These are phyloP conservation scores for Suillus subaureus DNA, from an alignment of 768 basidiomycete genomes.

Conservation along the genomic window DNA sequence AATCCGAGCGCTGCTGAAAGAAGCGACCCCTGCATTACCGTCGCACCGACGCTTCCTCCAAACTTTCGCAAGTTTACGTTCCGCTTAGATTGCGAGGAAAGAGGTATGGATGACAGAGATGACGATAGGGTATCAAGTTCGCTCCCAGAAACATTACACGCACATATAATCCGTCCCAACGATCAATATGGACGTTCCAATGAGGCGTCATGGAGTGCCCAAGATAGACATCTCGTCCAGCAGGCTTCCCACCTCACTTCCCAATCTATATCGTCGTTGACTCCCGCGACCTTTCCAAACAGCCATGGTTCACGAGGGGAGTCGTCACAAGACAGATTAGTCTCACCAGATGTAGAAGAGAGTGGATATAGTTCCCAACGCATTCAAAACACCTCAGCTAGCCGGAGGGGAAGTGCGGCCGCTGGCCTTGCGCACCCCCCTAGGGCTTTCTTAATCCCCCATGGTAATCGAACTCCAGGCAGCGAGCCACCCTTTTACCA, in stretches of 20 bases:
- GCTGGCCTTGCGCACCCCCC: not conserved
- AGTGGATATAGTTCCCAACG: conserved; percentile 9
- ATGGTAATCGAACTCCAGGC: conserved; percentile 30
- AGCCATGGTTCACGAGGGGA: conserved; percentile 5
- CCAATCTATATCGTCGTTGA: conserved; percentile 8
- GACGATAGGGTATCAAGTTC: conserved; percentile 11
- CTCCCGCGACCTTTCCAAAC: conserved; percentile 14
- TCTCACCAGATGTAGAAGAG: conserved; percentile 8
- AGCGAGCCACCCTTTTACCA: conserved; percentile 35
- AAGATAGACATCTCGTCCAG: conserved; percentile 9
- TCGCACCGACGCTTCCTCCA: not conserved
- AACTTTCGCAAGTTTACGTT: not conserved
- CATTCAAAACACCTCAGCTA: conserved; percentile 2
- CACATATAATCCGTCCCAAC: conserved; percentile 9
- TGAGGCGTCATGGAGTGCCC: conserved; percentile 11
- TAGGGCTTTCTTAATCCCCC: conserved; percentile 28
- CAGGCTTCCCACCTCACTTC: conserved; percentile 6
- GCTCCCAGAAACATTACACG: conserved; percentile 15
- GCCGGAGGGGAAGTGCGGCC: not conserved
- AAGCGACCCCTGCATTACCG: conserved; percentile 9
- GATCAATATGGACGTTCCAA: conserved; percentile 7
- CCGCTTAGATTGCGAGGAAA: conserved; percentile 1
- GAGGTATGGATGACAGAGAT: conserved; percentile 16
- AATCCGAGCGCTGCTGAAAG: conserved; percentile 19
- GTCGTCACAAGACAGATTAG: conserved; percentile 5